Conservation (phyloP, 108 stramenopile species). For the Asterionellopsis glacialis region DNA sequence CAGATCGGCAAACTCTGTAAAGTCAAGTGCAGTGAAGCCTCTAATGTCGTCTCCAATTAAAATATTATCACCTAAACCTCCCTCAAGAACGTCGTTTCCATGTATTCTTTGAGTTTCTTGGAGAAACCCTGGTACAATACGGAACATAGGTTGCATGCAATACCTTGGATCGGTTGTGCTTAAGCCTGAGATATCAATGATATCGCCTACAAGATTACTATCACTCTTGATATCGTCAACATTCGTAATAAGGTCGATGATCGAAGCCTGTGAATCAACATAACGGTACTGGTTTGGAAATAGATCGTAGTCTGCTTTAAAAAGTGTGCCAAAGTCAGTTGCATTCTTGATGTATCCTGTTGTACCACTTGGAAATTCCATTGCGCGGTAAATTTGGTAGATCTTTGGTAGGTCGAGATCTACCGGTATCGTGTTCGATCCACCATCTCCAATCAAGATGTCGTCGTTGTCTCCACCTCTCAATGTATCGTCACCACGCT, state of each 20-base stretch:
- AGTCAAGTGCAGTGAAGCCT: no score
- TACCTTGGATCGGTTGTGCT: no score
- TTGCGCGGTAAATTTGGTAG: constrained; percentile 17
- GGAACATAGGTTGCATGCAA: no score
- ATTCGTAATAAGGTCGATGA: constrained; percentile 1
- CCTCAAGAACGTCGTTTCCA: no score
- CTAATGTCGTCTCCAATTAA: no score
- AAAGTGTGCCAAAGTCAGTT: constrained; percentile 15
- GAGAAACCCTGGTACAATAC: no score
- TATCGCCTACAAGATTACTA: no score
- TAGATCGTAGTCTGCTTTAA: constrained; percentile 15
- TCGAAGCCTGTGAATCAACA: constrained; percentile 10
- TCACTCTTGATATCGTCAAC: not conserved
- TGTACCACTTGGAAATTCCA: not conserved
- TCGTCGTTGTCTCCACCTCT: constrained; percentile 10
- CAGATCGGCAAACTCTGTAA: no score
- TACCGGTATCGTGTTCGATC: constrained; percentile 6
- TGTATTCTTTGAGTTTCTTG: no score
- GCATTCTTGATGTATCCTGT: not conserved
- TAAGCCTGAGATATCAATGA: no score
- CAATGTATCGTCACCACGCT: constrained; percentile 25
- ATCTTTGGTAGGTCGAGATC: constrained; percentile 14
- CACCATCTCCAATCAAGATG: constrained; percentile 22
- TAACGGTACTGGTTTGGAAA: constrained; percentile 19
- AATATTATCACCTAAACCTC: no score